phyloP scores from a whole-genome alignment of 2,329 filamentous ascomycete species.

The Grosmannia serpens region DNA sequence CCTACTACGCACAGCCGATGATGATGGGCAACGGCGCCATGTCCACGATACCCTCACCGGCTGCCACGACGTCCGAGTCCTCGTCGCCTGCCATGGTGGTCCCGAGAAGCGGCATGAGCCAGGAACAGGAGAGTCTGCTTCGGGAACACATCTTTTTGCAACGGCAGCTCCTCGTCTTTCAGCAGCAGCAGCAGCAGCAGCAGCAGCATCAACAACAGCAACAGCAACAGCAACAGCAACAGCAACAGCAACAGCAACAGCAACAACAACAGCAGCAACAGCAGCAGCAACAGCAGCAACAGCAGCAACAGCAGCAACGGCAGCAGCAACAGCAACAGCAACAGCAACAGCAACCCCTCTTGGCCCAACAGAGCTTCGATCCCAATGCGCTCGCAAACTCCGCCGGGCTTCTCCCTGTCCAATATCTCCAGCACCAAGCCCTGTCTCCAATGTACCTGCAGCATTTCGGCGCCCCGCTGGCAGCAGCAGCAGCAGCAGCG shows the following conservation, averaged over 20 bases:
- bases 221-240: background rate
- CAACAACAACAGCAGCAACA: background rate
- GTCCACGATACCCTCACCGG: background rate
- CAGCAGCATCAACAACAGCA: background rate
- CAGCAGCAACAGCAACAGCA: background rate
- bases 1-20: background rate
- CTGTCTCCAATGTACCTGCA: background rate
- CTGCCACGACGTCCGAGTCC: background rate
- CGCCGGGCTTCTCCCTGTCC: background rate
- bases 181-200: background rate
- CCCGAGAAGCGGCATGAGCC: background rate
- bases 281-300: background rate
- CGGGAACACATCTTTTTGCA: background rate
- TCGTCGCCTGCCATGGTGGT: background rate
- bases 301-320: background rate
- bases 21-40: background rate
- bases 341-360: background rate
- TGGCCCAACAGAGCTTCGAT: background rate
- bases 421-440: background rate
- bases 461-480: background rate
- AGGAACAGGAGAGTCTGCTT: background rate
- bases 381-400: background rate
- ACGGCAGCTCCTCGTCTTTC: background rate
- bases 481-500: background rate
- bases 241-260: background rate